Evolutionary conservation across 768 basidiomycete species (phyloP), one percentile per base, ranked within the genome.

Genomic region (Collybia nuda): DNA sequence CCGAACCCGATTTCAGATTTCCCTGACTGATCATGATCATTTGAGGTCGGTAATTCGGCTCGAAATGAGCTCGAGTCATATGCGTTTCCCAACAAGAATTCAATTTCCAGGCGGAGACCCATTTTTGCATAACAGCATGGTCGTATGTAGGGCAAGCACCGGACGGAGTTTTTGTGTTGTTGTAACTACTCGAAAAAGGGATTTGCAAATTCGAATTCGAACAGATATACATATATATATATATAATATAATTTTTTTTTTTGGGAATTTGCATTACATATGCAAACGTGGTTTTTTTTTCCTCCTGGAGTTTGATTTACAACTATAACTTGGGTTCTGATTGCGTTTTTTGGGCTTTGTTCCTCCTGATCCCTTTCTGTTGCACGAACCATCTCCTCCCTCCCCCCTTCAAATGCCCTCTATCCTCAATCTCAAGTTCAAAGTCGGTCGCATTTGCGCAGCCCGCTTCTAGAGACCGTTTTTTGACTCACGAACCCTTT

Each of bases 371-470:
- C 55, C 54, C 50, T n/a, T 28, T 51, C 45, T 46, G 23, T 42
- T 54, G n/a, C 21, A 44, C 50, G 47, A 44, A 26, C 24, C 24
- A 26, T 47, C 46, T 40, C 40, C 48, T 48, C 38, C 40, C 15
- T 21, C 40, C 14, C 52, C 45, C 19, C 39, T 52, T 57, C 62
- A 61, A 68, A 88, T 88, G 86, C 86, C 86, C 74, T 81, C 83
- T 74, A 88, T 88, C 70, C 81, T 86, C 74, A 88, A 88, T 69
- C 84, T 88, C 80, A 88, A 88, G 82, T 88, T 87, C 82, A 88
- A 88, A 76, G 86, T 80, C 59, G 44, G 70, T 66, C 50, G 24
- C 24, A 26, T 26, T 26, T 26, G 24, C 24, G 24, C 24, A 26
- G 7, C 24, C 24, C 3, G 24, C 24, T 26, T 26, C 24, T 26